A percentile compares a stretch with the other conserved stretches of the same genome.
Conservation (phyloP, 768 basidiomycete genomes). For the Agaricus blazei region DNA sequence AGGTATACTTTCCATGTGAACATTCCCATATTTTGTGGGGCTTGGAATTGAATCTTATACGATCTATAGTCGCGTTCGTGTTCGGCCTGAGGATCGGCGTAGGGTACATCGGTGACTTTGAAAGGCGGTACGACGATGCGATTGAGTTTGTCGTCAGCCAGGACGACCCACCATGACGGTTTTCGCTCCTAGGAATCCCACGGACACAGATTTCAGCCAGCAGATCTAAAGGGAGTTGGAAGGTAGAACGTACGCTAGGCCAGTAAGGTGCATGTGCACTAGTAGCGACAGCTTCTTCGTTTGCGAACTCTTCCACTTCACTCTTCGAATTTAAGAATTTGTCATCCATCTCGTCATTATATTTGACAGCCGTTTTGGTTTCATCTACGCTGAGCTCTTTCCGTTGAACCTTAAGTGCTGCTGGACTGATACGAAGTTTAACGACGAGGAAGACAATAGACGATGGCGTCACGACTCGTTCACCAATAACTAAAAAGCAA, state of each 20-base stretch:
- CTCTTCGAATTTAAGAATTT: constrained; percentile 61
- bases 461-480: constrained; percentile 80
- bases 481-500: constrained; percentile 69
- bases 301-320: constrained; percentile 55
- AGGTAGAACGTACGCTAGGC: constrained; percentile 65
- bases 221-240: background rate
- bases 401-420: constrained; percentile 29
- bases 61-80: constrained; percentile 60
- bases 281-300: constrained; percentile 31
- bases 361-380: constrained; percentile 39
- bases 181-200: constrained; percentile 61
- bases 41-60: constrained; percentile 94
- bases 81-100: constrained; percentile 36
- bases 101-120: constrained; percentile 77
- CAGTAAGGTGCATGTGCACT: constrained; percentile 91
- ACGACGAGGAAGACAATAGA: constrained; percentile 84
- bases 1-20: constrained; percentile 89
- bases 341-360: constrained; percentile 60
- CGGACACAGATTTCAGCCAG: background rate
- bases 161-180: constrained; percentile 88
- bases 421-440: constrained; percentile 71
- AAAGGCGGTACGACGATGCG: constrained; percentile 84
- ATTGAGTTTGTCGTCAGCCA: constrained; percentile 83
- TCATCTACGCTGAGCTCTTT: constrained; percentile 42
- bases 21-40: constrained; percentile 75